Base-by-base conservation (phyloP, 2,329 filamentous ascomycete genomes). In the Gaeumannomyces sp. region DNA sequence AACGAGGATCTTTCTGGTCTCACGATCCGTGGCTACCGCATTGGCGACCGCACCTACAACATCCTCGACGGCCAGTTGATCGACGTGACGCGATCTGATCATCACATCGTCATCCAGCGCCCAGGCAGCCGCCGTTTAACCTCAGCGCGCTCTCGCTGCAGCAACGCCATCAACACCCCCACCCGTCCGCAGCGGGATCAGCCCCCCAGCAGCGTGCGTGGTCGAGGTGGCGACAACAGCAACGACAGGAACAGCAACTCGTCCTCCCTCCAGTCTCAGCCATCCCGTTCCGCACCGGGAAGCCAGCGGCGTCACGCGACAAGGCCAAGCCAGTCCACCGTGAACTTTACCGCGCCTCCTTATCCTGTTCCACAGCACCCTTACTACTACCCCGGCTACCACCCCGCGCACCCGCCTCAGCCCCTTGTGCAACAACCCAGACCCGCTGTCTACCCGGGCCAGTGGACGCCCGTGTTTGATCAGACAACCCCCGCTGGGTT, bases 11-110 rank as follows among this genome's bases (percentile, higher is more conserved):
- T 67, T 27, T 61, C 56, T 13, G 61, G 59, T 27, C 33, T 66
- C 35, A 60, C 33, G 56, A 62, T 66, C 28, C 62, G 63, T 11
- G 63, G 59, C 8, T 67, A 67, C 45, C 63, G 61, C 6, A 60
- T 65, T 13, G 66, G 62, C 13, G 59, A 64, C n/a, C 60, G 64
- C 31, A 66, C 64, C 27, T 67, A 64, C 53, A 50, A 66, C 53
- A 65, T 67, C 63, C 25, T 63, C 29, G 28, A 65, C 62, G 65
- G 66, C 10, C 62, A 60, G n/a, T 22, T 64, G 14, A 59, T 64
- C 27, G 62, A 64, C 62, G 35, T 64, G 14, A 64, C 56, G 3
- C 53, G 16, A 29, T 56, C 62, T 29, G 13, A 29, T 5, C 28
- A 28, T 19, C 62, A 57, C n/a, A 22, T 64, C 22, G 62, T 60